These are phyloP conservation scores for Simmondsia chinensis DNA, from an alignment of 148 eudicot species.

Conservation along the genomic window DNA sequence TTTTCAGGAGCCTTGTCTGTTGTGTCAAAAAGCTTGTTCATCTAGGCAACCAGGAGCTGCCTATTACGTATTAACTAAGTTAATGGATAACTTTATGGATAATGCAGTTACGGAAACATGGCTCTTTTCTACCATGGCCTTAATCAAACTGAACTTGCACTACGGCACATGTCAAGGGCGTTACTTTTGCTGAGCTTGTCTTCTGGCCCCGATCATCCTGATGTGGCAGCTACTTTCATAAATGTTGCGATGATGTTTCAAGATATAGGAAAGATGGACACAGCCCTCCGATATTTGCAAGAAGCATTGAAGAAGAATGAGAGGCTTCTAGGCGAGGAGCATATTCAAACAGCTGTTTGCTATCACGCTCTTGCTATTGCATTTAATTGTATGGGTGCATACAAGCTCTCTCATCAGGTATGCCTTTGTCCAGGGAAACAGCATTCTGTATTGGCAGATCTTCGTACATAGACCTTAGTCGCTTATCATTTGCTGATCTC, in stretches of 20 bases:
- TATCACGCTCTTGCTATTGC: slow-evolving; percentile 98
- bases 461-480: no score
- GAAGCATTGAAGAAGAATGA: slow-evolving; percentile 93
- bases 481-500: no score
- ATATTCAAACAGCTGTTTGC: slow-evolving; percentile 97
- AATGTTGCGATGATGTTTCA: slow-evolving; percentile 99
- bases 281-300: slow-evolving; percentile 93
- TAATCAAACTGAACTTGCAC: slow-evolving; percentile 89
- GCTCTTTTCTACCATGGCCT: slow-evolving; percentile 97
- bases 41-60: no score
- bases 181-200: slow-evolving; percentile 78
- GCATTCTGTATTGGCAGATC: no score
- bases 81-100: not conserved
- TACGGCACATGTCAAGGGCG: slow-evolving; percentile 93
- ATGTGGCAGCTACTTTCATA: slow-evolving; percentile 91
- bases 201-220: slow-evolving; percentile 97
- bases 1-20: not conserved
- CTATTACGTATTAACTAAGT: no score
- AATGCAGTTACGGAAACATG: slow-evolving; percentile 93
- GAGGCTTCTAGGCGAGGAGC: slow-evolving; percentile 89
- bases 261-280: slow-evolving; percentile 84
- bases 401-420: slow-evolving; percentile 92
- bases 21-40: not conserved
- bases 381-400: slow-evolving; percentile 87
- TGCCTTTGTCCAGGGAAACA: slow-evolving; percentile 3